Conservation (phyloP, 257 asterid species). For the Asclepias syriaca region DNA sequence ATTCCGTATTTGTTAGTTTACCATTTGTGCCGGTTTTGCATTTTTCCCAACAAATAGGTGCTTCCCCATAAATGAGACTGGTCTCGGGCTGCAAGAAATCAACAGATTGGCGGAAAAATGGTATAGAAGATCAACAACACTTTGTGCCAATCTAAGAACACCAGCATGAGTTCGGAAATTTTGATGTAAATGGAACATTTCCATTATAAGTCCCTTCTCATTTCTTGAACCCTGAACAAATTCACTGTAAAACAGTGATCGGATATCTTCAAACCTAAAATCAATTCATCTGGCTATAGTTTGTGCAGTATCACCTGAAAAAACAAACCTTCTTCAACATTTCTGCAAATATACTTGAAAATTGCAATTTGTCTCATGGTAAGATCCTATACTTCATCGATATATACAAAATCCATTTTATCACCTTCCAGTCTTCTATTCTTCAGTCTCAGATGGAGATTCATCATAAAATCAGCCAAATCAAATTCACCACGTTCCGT, state of each 20-base stretch:
- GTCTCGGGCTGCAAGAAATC: slow-evolving; percentile 53
- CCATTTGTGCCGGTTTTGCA: too few species aligned
- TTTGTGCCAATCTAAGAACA: slow-evolving; percentile 58
- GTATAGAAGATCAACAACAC: slow-evolving; percentile 47
- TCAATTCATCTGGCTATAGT: slow-evolving; percentile 64
- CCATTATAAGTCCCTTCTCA: slow-evolving; percentile 42
- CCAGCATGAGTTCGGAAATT: slow-evolving; percentile 70
- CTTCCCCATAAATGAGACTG: too few species aligned
- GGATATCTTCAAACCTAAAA: slow-evolving; percentile 60
- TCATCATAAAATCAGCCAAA: slow-evolving; percentile 54
- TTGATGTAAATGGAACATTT: slow-evolving; percentile 39
- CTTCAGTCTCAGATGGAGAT: slow-evolving; percentile 46
- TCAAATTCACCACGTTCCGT: slow-evolving; percentile 47
- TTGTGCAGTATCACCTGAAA: slow-evolving; percentile 70
- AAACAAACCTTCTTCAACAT: slow-evolving; percentile 61
- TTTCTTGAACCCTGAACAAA: slow-evolving; percentile 32
- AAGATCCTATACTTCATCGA: slow-evolving; percentile 74
- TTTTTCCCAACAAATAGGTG: too few species aligned
- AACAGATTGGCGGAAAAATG: slow-evolving; percentile 48
- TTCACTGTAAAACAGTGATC: slow-evolving; percentile 51
- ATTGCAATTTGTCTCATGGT: slow-evolving; percentile 57
- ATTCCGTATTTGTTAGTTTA: too few species aligned
- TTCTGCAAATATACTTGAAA: slow-evolving; percentile 48
- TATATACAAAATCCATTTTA: slow-evolving; percentile 64
- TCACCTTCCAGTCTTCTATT: slow-evolving; percentile 33